A percentile compares a stretch with the other conserved stretches of the same genome.
phyloP scores from a whole-genome alignment of 106 monocot genomes.

The Vanilla planifolia region DNA sequence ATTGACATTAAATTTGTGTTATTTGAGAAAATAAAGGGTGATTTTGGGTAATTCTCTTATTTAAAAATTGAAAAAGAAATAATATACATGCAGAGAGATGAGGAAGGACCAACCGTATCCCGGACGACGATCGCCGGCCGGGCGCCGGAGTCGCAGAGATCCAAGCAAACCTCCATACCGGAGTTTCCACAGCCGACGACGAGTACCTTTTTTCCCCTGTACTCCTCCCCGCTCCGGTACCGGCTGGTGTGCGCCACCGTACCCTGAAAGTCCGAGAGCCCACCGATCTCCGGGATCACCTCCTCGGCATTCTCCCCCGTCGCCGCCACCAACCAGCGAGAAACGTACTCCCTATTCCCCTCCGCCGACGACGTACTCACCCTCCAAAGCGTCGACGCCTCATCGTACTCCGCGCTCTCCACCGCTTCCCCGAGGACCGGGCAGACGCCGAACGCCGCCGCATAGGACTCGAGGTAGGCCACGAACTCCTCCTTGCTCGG shows the following conservation, averaged over 20 bases:
- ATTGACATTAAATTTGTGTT: not conserved
- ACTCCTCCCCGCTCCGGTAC: conserved; percentile 47
- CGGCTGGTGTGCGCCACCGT: conserved; percentile 38
- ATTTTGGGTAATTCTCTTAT: not conserved
- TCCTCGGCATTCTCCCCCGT: conserved; percentile 71
- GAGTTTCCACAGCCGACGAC: conserved; percentile 74
- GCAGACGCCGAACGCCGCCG: conserved; percentile 23
- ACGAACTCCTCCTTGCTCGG: conserved; percentile 63
- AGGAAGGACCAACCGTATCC: conserved; percentile 38
- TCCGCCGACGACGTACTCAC: conserved; percentile 16
- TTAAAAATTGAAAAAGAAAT: too few species aligned
- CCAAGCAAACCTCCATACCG: conserved; percentile 66
- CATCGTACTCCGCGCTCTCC: conserved; percentile 41
- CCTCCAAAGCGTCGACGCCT: conserved; percentile 21
- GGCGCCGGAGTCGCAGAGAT: conserved; percentile 56
- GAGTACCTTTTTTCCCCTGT: conserved; percentile 39
- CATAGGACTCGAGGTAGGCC: conserved; percentile 40
- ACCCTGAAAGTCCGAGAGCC: conserved; percentile 30
- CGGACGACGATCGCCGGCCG: conserved; percentile 45
- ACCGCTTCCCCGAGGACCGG: conserved; percentile 33
- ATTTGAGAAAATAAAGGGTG: not conserved
- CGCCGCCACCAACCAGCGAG: conserved; percentile 53
- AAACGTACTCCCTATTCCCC: conserved; percentile 23
- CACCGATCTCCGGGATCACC: conserved; percentile 38
- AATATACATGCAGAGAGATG: not conserved